Evolutionary conservation across 768 basidiomycete species (phyloP), one percentile per base, ranked within the genome.

Genomic region (Candolleomyces efflorescens): DNA sequence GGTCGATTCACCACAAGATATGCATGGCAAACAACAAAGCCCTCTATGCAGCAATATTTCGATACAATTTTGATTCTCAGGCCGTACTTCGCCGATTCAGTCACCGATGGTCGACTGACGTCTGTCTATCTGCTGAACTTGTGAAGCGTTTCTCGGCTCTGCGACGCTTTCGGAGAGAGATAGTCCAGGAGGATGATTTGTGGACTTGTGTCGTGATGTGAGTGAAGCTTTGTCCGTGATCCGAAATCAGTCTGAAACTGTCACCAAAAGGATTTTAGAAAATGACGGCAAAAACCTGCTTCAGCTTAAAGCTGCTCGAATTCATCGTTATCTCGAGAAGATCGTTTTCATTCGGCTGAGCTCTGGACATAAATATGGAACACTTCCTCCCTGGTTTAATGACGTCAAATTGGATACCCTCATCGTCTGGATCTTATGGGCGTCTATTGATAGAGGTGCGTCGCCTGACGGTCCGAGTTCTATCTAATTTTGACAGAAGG

Each of bases 201-300:
- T 85, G 84, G 84, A 78, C 73, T 17, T 75, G 71, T 11, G 83
- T 80, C 60, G 56, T 83, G 37, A 82, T 85, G 81, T 72, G 55
- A 43, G 70, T 65, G 13, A 43, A 43, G 41, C 50, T 50, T 37
- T 56, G 46, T 20, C 23, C 7, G 22, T 17, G n/a, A 23, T 22
- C 46, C 49, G 37, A 39, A 39, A 55, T 41, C 41, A 50, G 6
- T 32, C 32, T 32, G 32, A 32, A 2, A 22, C 36, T 7, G 20
- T 52, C 24, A 11, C 36, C 39, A 39, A 22, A 17, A 73, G 71
- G 69, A 61, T 83, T 47, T 66, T 78, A 22, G 83, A 84, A 66
- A 77, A 79, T 46, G 82, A 81, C 53, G 78, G 77, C 20, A 66
- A 67, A 58, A 83, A 83, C 58, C 69, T 72, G 53, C 60, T 62